Evolutionary conservation across 1,284 basidiomycete genomes (phyloP).

Genomic region (Entoloma clypeatum): DNA sequence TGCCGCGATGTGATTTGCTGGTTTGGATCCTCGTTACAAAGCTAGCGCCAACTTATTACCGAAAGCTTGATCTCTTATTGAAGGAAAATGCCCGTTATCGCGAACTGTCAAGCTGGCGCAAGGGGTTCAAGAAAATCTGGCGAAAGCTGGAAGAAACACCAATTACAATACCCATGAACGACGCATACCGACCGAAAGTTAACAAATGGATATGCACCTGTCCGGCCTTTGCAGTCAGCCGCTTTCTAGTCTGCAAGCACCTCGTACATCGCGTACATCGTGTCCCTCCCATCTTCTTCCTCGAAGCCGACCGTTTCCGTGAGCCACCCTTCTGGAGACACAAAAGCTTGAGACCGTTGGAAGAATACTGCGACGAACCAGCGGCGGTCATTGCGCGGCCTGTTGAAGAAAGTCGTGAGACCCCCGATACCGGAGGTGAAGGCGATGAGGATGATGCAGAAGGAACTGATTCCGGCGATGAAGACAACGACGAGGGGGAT

Average conservation of each 20-base stretch:
- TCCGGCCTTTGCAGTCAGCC: conserved; percentile 23
- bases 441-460: too few relatives aligned
- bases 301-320: too few relatives aligned
- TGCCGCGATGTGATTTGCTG: conserved; percentile 19
- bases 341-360: conserved; percentile 1
- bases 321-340: too few relatives aligned
- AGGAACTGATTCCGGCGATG: conserved; percentile 1
- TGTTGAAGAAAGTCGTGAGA: neutral
- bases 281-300: conserved; percentile 26
- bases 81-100: neutral
- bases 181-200: conserved; percentile 5
- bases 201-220: conserved; percentile 30
- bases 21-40: conserved; percentile 16
- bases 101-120: neutral
- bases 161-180: neutral
- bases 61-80: conserved; percentile 1
- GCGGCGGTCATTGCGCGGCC: neutral
- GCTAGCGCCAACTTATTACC: conserved; percentile 15
- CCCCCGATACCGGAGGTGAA: neutral
- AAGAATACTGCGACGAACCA: neutral
- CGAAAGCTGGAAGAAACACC: conserved; percentile 4
- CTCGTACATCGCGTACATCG: conserved; percentile 25
- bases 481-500: neutral
- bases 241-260: conserved; percentile 35
- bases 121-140: neutral